These are phyloP conservation scores for Talaromyces sp. DNA, from an alignment of 2,329 filamentous ascomycete species.

Conservation along the genomic window DNA sequence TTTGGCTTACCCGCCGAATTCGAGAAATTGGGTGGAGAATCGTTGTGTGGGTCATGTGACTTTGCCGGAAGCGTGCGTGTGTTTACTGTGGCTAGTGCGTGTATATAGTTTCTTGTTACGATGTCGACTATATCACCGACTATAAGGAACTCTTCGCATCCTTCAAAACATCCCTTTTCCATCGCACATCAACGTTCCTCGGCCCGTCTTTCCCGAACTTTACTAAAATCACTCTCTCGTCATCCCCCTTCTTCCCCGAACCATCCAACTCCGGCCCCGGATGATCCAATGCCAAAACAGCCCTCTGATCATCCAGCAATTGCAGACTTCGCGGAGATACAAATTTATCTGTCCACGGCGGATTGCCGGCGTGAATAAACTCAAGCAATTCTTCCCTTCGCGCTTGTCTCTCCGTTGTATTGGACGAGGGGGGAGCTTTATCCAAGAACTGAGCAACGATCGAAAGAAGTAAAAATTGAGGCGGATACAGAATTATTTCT, in stretches of 20 bases:
- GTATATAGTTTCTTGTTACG: not conserved
- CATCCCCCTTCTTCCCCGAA: slow-evolving; percentile 48
- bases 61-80: slow-evolving; percentile 7
- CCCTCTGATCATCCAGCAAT: slow-evolving; percentile 44
- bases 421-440: slow-evolving; percentile 26
- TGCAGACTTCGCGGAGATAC: slow-evolving; percentile 45
- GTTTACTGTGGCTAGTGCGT: not conserved
- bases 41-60: slow-evolving; percentile 34
- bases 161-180: slow-evolving; percentile 44
- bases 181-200: slow-evolving; percentile 52
- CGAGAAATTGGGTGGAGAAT: not conserved
- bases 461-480: slow-evolving; percentile 66
- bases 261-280: slow-evolving; percentile 55
- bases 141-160: slow-evolving; percentile 32
- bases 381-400: slow-evolving; percentile 46
- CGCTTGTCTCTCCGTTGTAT: slow-evolving; percentile 26
- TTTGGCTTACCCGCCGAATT: not conserved
- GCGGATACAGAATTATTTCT: slow-evolving; percentile 81
- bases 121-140: not conserved
- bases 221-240: slow-evolving; percentile 55
- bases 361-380: slow-evolving; percentile 47
- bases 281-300: slow-evolving; percentile 52
- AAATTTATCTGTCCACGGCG: slow-evolving; percentile 47
- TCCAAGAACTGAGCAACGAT: slow-evolving; percentile 51
- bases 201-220: slow-evolving; percentile 57